phyloP scores from a whole-genome alignment of 352 stramenopile species.

The Phytophthora pseudosyringae region DNA sequence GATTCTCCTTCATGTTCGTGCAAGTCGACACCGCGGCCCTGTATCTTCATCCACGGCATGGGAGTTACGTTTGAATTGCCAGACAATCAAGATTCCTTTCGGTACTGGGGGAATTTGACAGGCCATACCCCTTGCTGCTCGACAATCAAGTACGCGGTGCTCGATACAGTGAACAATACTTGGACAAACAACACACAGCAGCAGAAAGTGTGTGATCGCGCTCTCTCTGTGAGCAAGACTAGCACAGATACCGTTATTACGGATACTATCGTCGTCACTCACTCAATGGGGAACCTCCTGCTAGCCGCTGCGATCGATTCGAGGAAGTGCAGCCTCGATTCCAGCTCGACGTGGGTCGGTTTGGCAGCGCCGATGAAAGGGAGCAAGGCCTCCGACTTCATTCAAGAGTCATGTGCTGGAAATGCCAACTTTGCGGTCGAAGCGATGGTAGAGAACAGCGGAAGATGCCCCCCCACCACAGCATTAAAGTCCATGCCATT shows the following conservation, averaged over 20 bases:
- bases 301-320: slow-evolving; percentile 29
- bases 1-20: slow-evolving; percentile 9
- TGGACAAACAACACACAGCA: slow-evolving; percentile 38
- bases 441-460: slow-evolving; percentile 10
- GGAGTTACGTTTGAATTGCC: not conserved
- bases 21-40: slow-evolving; percentile 22
- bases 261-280: slow-evolving; percentile 31
- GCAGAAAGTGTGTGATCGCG: slow-evolving; percentile 37
- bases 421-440: slow-evolving; percentile 19
- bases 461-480: slow-evolving; percentile 19
- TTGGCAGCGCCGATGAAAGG: slow-evolving; percentile 33
- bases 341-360: slow-evolving; percentile 39
- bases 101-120: slow-evolving; percentile 27
- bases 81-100: slow-evolving; percentile 14
- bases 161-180: slow-evolving; percentile 41
- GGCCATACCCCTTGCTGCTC: slow-evolving; percentile 25
- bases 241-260: slow-evolving; percentile 17
- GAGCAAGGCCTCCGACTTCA: slow-evolving; percentile 30
- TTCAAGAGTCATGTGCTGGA: slow-evolving; percentile 19
- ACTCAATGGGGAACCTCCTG: slow-evolving; percentile 29
- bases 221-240: slow-evolving; percentile 29
- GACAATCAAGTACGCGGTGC: slow-evolving; percentile 33
- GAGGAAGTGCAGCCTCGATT: slow-evolving; percentile 22
- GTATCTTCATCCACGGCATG: slow-evolving; percentile 31
- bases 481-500: slow-evolving; percentile 34